Evolutionary conservation across 805 yeast species (phyloP).

Genomic region (Candida corydali): DNA sequence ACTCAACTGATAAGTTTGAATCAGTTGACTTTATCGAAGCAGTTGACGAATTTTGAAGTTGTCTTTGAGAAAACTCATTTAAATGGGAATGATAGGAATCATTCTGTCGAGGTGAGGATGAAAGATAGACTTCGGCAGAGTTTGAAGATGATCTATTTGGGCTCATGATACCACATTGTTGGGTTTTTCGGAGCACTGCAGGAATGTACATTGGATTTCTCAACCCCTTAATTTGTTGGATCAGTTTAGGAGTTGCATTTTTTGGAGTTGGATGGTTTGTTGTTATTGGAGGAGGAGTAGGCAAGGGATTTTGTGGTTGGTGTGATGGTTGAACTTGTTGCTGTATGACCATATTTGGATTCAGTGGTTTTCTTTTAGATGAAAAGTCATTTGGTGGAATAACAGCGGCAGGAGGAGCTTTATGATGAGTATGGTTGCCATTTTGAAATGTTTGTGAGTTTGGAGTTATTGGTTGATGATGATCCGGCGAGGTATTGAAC

Average conservation of each 20-base stretch:
- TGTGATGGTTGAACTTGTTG: slow-evolving; percentile 1
- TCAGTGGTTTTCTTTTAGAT: slow-evolving; percentile 9
- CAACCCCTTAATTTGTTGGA: slow-evolving; percentile 74
- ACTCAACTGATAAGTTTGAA: slow-evolving; percentile 26
- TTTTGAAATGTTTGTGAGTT: too few relatives aligned
- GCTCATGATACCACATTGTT: slow-evolving; percentile 7
- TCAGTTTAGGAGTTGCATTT: slow-evolving; percentile 22
- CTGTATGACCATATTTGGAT: slow-evolving; percentile 2
- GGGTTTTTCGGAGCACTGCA: slow-evolving; percentile 65
- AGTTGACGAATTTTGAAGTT: slow-evolving; percentile 10
- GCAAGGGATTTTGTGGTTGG: slow-evolving; percentile 2
- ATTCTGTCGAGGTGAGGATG: slow-evolving; percentile 4
- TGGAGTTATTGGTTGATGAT: slow-evolving; percentile 1
- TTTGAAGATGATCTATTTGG: slow-evolving; percentile 10
- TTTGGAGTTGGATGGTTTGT: slow-evolving; percentile 3
- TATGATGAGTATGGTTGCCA: too few relatives aligned
- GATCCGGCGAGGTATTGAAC: slow-evolving; percentile 6
- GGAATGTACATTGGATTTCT: slow-evolving; percentile 87
- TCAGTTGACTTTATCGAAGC: slow-evolving; percentile 25
- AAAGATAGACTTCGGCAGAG: slow-evolving; percentile 8
- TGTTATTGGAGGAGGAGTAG: slow-evolving; percentile 5
- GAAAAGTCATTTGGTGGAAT: slow-evolving; percentile 16
- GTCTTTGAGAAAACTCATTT: slow-evolving; percentile 3
- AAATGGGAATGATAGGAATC: slow-evolving; percentile 5
- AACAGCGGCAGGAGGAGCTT: slow-evolving; percentile 20